Conservation (phyloP, 805 yeast genomes). For the Metschnikowia corniflorae region DNA sequence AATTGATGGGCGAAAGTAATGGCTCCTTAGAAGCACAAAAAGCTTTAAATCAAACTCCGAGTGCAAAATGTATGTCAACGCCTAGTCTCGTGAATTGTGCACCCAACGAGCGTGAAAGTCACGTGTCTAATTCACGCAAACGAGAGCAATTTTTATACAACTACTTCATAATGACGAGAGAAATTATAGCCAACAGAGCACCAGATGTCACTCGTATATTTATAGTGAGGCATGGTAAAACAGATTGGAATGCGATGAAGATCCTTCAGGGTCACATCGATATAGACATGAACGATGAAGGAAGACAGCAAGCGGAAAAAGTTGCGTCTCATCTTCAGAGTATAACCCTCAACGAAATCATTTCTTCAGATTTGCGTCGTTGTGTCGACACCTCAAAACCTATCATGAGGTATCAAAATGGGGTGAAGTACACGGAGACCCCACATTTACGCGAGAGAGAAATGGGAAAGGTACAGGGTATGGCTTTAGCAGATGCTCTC, state of each 20-base stretch:
- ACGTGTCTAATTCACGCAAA: no score
- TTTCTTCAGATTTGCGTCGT: slow-evolving; percentile 53
- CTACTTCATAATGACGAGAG: slow-evolving; percentile 24
- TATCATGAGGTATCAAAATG: slow-evolving; percentile 31
- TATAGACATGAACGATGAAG: slow-evolving; percentile 58
- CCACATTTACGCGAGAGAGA: slow-evolving; percentile 58
- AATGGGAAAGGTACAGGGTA: slow-evolving; percentile 78
- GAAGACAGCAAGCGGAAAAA: slow-evolving; percentile 54
- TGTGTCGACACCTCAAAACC: slow-evolving; percentile 57
- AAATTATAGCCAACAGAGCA: slow-evolving; percentile 30
- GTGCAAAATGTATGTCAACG: no score
- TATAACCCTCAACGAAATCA: slow-evolving; percentile 42
- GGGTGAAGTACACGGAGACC: slow-evolving; percentile 23
- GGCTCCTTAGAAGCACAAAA: no score
- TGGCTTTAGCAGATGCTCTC: slow-evolving; percentile 66
- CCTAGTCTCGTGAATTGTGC: no score
- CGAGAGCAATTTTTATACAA: no score
- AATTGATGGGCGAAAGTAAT: no score
- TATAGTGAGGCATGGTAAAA: slow-evolving; percentile 81
- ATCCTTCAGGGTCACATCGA: slow-evolving; percentile 79
- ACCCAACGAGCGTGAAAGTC: no score
- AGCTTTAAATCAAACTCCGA: no score
- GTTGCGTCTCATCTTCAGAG: slow-evolving; percentile 46
- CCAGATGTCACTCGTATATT: slow-evolving; percentile 46
- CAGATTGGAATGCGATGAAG: slow-evolving; percentile 64